Conservation (phyloP, 768 basidiomycete species). For the Leccinum boreale region DNA sequence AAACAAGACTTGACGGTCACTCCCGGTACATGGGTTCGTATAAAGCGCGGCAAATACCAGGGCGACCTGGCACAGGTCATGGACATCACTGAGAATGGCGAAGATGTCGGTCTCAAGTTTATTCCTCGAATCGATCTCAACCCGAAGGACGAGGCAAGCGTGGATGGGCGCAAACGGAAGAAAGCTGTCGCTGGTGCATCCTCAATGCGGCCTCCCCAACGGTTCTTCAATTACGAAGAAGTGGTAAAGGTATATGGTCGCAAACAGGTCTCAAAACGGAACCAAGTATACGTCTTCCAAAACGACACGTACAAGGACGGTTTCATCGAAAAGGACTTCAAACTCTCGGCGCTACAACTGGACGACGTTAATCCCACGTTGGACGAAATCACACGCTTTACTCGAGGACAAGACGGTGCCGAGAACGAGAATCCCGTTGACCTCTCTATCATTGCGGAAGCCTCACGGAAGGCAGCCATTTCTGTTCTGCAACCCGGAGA, state of each 20-base stretch:
- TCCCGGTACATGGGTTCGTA: conserved; percentile 91
- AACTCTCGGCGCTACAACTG: conserved; percentile 66
- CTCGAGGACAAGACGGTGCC: conserved; percentile 67
- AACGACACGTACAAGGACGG: conserved; percentile 94
- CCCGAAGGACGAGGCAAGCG: conserved; percentile 73
- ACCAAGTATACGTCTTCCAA: conserved; percentile 80
- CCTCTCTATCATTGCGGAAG: conserved; percentile 88
- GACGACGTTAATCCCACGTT: conserved; percentile 95
- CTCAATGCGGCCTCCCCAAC: conserved; percentile 81
- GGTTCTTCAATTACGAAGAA: conserved; percentile 93
- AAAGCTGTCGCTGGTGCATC: conserved; percentile 49
- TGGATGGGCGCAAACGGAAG: conserved; percentile 75
- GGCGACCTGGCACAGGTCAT: conserved; percentile 95
- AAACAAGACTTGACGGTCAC: conserved; percentile 85
- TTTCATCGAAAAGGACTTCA: conserved; percentile 95
- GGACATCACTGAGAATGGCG: conserved; percentile 90
- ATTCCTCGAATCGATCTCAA: conserved; percentile 97
- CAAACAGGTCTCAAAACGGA: conserved; percentile 70
- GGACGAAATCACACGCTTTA: conserved; percentile 94
- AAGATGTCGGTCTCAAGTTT: conserved; percentile 89
- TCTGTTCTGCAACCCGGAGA: conserved; percentile 96
- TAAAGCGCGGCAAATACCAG: conserved; percentile 89
- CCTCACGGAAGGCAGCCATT: conserved; percentile 86
- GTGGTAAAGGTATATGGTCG: conserved; percentile 82
- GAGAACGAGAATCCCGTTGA: conserved; percentile 73